These are phyloP conservation scores for Fusarium duplospermum DNA, from an alignment of 2,329 filamentous ascomycete species.

Conservation along the genomic window DNA sequence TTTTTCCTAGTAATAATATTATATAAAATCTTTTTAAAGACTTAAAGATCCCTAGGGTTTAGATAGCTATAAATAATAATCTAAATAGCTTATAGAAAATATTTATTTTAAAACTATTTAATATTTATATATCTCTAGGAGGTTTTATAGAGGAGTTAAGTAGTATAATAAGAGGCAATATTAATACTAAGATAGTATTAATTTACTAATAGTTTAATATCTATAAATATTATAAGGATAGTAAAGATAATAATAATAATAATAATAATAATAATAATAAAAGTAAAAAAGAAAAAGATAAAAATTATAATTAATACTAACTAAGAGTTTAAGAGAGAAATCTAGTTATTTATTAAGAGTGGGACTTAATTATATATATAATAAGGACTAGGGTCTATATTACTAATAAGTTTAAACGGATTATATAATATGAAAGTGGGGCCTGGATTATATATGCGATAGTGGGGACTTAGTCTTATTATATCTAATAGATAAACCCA, in stretches of 20 bases:
- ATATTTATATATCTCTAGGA: neutral
- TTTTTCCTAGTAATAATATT: neutral
- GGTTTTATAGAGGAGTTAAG: neutral
- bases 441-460: too few relatives aligned
- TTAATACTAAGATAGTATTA: neutral
- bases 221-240: neutral
- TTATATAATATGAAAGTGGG: too few relatives aligned
- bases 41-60: neutral
- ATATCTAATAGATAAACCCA: too few relatives aligned
- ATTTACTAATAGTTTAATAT: neutral
- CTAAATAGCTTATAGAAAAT: neutral
- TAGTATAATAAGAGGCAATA: neutral
- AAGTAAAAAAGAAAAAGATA: neutral
- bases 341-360: neutral
- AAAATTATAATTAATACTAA: neutral
- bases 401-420: too few relatives aligned
- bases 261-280: neutral
- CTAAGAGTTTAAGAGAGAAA: neutral
- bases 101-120: neutral
- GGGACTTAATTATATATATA: neutral
- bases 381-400: too few relatives aligned
- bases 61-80: slow-evolving; percentile 1
- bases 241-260: neutral
- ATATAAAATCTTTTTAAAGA: neutral
- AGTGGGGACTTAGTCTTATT: too few relatives aligned